Base-by-base conservation (phyloP, 768 basidiomycete genomes). In the Boletus reticuloceps region DNA sequence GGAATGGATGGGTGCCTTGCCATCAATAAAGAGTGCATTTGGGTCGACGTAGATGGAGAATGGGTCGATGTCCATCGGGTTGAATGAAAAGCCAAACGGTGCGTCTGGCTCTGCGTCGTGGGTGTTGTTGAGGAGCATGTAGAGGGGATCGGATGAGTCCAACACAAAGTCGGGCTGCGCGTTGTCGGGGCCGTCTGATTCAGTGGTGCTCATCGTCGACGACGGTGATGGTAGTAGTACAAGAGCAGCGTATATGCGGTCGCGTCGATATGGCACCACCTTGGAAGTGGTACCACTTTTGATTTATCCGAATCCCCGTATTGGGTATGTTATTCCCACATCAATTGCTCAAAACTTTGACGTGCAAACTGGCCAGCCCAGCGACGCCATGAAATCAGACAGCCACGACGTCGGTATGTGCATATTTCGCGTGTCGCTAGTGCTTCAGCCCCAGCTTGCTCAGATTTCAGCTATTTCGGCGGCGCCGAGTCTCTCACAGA, bases 391-490 rank as follows among this genome's bases (percentile, higher is more conserved):
- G 68, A 60, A 59, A 25, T 39, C 58, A 20, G 36, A 55, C 37
- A 52, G 50, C 11, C 27, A 45, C 13, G 41, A 61, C 31, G 59
- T 67, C 31, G 69, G 69, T 72, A 37, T 22, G 64, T 54, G 1
- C n/a, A 4, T 47, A 4, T 11, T 11, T 12, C 27, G n/a, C 39
- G 14, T 40, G 39, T 40, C 10, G 14, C 5, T 17, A 10, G 17
- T 40, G 14, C 19, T 40, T 25, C 13, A 0, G 13, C 31, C 16
- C 2, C 3, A 52, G 37, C 13, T 32, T 17, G 31, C 22, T 0
- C 62, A 89, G 89, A 92, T 67, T 92, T 82, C 70, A 91, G 89
- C 62, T 79, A 86, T 50, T 90, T 81, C 58, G 92, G 92, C 45
- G 92, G 92, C 7, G 92, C 92, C 11, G 92, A 95, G 61, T 84